These are phyloP conservation scores for Apophysomyces sp. DNA, from an alignment of 371 early-diverging fungal genomes.

Conservation along the genomic window DNA sequence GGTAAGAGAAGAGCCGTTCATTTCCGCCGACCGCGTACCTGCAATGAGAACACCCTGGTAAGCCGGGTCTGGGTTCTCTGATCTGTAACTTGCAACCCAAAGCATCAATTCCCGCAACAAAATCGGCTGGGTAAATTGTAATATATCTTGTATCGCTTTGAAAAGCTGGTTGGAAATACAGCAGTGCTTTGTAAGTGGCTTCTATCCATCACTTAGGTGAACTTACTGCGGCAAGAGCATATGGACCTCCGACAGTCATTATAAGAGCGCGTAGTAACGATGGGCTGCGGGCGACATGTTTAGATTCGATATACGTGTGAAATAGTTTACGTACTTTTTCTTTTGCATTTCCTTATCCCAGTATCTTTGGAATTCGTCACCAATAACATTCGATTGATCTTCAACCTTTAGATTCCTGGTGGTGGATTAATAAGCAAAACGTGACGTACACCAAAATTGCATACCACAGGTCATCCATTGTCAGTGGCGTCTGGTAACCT, in stretches of 20 bases:
- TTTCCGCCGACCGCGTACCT: constrained; percentile 13
- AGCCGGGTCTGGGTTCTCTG: constrained; percentile 52
- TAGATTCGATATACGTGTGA: not conserved
- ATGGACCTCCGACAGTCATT: constrained; percentile 66
- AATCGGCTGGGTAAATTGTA: constrained; percentile 86
- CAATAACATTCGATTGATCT: constrained; percentile 67
- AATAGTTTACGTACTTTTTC: constrained; percentile 36
- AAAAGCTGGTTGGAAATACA: no score
- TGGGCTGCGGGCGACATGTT: constrained; percentile 42
- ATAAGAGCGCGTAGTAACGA: constrained; percentile 70
- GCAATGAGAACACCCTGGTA: constrained; percentile 68
- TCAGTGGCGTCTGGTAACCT: constrained; percentile 77
- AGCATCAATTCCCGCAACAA: constrained; percentile 72
- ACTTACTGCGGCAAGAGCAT: constrained; percentile 64
- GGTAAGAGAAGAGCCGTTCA: not conserved
- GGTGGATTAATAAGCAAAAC: not conserved
- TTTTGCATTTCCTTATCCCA: constrained; percentile 72
- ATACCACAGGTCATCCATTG: constrained; percentile 80
- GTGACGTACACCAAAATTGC: not conserved
- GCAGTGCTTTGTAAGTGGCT: constrained; percentile 13
- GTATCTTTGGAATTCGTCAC: constrained; percentile 61
- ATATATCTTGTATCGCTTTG: constrained; percentile 78
- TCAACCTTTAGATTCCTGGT: constrained; percentile 57
- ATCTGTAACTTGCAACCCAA: constrained; percentile 65
- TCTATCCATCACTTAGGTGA: not conserved